A percentile compares a stretch with the other conserved stretches of the same genome.
Conservation (phyloP, 805 yeast species). For the Clavispora santaluciae region DNA sequence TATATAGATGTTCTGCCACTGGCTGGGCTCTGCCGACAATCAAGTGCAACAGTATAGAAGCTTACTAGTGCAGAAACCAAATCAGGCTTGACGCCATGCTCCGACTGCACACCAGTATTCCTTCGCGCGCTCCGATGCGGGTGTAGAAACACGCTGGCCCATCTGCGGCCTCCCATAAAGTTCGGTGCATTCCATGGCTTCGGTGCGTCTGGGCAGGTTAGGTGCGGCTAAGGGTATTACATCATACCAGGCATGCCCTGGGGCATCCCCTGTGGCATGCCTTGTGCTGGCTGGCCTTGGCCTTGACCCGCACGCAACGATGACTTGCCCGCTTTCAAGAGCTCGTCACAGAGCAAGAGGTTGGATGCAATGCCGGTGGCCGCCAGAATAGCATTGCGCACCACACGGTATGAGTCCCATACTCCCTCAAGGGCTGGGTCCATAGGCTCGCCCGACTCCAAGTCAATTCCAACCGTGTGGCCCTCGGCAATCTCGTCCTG, state of each 20-base stretch:
- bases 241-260: constrained; percentile 18
- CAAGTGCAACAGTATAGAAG: too few species aligned
- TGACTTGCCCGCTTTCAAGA: constrained; percentile 93
- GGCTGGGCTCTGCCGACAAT: too few species aligned
- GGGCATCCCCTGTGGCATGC: constrained; percentile 19
- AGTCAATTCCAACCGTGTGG: constrained; percentile 83
- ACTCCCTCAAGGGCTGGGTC: constrained; percentile 93
- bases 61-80: too few species aligned
- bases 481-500: constrained; percentile 85
- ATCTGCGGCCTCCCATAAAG: too few species aligned
- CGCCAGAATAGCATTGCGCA: constrained; percentile 86
- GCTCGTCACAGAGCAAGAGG: constrained; percentile 88
- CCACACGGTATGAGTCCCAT: constrained; percentile 93
- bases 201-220: too few species aligned
- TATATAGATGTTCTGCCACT: too few species aligned
- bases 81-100: too few species aligned
- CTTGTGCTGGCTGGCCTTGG: constrained; percentile 13
- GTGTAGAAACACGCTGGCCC: too few species aligned
- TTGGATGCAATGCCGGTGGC: constrained; percentile 95
- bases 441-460: constrained; percentile 89
- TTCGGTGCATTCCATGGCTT: too few species aligned
- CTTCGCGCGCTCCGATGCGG: too few species aligned
- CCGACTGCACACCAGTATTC: too few species aligned
- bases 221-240: too few species aligned
- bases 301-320: constrained; percentile 64